Base-by-base conservation (phyloP, 805 yeast species). In the Ogataea methanolica region DNA sequence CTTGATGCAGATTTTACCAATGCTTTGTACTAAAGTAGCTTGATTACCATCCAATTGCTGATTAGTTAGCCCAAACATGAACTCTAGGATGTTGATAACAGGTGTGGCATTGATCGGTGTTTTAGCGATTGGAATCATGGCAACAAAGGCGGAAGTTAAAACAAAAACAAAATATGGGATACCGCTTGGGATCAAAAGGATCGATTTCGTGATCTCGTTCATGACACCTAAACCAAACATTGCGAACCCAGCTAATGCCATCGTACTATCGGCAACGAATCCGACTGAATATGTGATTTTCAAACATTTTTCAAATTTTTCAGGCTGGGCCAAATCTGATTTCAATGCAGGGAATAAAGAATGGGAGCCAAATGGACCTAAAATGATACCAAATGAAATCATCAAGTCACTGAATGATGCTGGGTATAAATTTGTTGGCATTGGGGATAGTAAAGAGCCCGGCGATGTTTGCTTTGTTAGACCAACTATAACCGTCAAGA, bases 71-170 rank as follows among this genome's bases (percentile, higher is more conserved):
- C 63, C 67, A 42, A 58, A 52, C 57, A 63, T 51, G 45, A 65
- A 72, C 57, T 88, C 96, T 33, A 87, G 60, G 2, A 90, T 84
- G n/a, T 88, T 75, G 35, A 88, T 82, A 41, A 90, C 85, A 0
- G 97, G 97, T 59, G 88, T 76, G 7, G 95, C 92, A 63, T 85
- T 86, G 48, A 89, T 74, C 4, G 97, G 96, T 0, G 92, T 82
- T 60, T 90, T 90, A 4, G 96, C 90, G 35, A 89, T 69, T 2
- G 97, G 96, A 17, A 90, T 82, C 41, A 87, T 62, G 16, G 95
- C 83, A 68, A 89, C 86, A 47, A 87, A 72, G 0, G 77, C 72
- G 44, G 92, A 82, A 41, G 88, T 74, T 36, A 80, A 65, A 29
- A 78, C 43, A 45, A 76, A 75, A 1, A 85, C 73, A 63, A 79